Base-by-base conservation (phyloP, 331 rosid species). In the Arachis monticola region DNA sequence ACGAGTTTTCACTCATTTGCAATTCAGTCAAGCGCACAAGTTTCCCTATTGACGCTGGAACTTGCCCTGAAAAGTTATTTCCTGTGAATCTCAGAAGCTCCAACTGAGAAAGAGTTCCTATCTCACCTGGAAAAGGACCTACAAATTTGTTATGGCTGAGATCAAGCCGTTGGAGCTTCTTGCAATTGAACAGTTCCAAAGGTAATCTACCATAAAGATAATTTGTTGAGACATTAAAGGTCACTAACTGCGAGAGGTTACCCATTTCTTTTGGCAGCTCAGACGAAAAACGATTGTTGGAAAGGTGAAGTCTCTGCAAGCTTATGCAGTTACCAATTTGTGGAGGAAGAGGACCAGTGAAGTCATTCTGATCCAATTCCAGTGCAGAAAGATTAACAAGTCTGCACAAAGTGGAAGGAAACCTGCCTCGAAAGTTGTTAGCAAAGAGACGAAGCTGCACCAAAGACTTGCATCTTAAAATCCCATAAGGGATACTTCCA, bases 221-320 rank as follows among this genome's bases (percentile, higher is more conserved):
- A 79, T 90, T 92, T 53, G 87, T 85, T 12, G 90, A 92, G 67
- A 80, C 69, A 79, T 88, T 88, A 14, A 90, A 84, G 52, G 85
- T 80, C 65, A 88, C 96, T 83, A 88, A 70, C 60, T 76, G 80
- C 52, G 87, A 80, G 17, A 92, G 89, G 57, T 81, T 87, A 46
- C 92, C 90, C 13, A 88, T 88, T 74, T 92, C 92, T 79, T 80
- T 80, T 1, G 96, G 92, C 74, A 92, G 64, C 64, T 77, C 85
- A 17, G 83, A 86, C 5, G 69, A 75, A 64, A 92, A 89, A 51
- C 57, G 58, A 17, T 87, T 92, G 68, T 77, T 81, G 4, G 92
- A 83, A 79, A 92, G 66, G 58, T 85, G 92, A 76, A 92, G 93
- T 82, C 93, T 83, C 69, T 90, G 91, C 82, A 88, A 76, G 61